Evolutionary conservation across 139 green algal genomes (phyloP).

Genomic region (Chlorella sp.): DNA sequence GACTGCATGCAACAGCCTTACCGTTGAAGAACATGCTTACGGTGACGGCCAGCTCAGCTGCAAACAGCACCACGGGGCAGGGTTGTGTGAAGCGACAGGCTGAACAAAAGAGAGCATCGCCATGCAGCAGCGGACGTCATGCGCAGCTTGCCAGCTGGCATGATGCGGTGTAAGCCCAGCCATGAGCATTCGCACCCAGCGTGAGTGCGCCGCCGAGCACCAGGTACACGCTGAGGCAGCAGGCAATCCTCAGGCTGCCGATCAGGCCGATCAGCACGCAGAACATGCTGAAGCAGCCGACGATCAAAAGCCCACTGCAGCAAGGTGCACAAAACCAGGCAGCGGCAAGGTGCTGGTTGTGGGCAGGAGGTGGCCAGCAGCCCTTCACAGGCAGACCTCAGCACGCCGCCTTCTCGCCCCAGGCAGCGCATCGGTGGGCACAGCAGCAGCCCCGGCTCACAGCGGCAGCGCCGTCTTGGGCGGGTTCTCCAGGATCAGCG

Average conservation of each 20-base stretch:
- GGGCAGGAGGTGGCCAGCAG: no score
- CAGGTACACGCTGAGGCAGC: constrained; percentile 48
- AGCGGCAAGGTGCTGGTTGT: no score
- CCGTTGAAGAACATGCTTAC: constrained; percentile 46
- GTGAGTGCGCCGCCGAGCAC: constrained; percentile 39
- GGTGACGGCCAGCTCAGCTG: constrained; percentile 47
- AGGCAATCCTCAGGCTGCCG: constrained; percentile 11
- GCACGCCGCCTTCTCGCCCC: background rate
- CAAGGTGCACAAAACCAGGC: background rate
- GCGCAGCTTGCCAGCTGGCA: no score
- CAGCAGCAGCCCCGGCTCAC: constrained; percentile 21
- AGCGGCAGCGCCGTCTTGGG: constrained; percentile 48
- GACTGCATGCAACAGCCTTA: background rate
- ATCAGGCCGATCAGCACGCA: constrained; percentile 42
- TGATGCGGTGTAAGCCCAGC: background rate
- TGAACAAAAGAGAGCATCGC: no score
- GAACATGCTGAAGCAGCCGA: constrained; percentile 36
- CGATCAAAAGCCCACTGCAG: constrained; percentile 47
- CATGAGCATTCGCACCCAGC: constrained; percentile 6
- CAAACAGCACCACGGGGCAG: background rate
- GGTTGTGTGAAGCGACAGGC: no score
- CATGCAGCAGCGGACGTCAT: no score
- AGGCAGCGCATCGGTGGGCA: background rate
- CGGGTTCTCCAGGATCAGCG: constrained; percentile 49
- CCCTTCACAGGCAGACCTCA: background rate